Base-by-base conservation (phyloP, 495 filamentous ascomycete genomes). In the Podospora pseudoanserina region DNA sequence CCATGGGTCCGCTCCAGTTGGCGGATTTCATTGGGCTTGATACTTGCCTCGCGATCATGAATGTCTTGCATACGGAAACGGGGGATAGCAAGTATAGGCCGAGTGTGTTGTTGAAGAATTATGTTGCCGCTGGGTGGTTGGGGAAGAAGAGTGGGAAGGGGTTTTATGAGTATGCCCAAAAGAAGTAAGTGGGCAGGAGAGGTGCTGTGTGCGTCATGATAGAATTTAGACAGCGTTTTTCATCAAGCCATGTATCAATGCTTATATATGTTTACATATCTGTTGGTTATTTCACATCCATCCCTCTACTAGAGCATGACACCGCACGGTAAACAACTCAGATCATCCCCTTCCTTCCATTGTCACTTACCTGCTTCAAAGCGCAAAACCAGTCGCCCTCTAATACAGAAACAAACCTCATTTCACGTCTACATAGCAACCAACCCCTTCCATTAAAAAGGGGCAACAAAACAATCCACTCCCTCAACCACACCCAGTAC, bases 11-110 rank as follows among this genome's bases (percentile, higher is more conserved):
- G 19, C 80, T 99, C 69, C 88, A 92, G 73, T 79, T 99, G 76
- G 95, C 95, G 6, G 95, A 99, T 79, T 98, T 99, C 76, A 98
- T 99, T 71, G 95, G 95, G 15, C 84, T 99, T 23, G 95, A 99
- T 77, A 99, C 95, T 0, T 99, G 95, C 75, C 80, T 98, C 64
- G 89, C 92, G 62, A 98, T 99, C 73, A 98, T 99, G 95, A 93
- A 91, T 79, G 95, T 98, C 28, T 81, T 99, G 75, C 88, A 97
- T 78, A 84, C 88, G 70, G 92, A 97, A 82, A 96, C 92, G 2
- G 92, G 93, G 1, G 95, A 99, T 78, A 91, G 89, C 67, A 99
- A 99, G 79, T 99, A 99, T 74, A 81, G 95, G 57, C 93, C 96
- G 0, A 87, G 90, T 34, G 91, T 96, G 60, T 80, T 97, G 64